These are phyloP conservation scores for Plasmodium reichenowi DNA, from an alignment of 169 alveolate genomes.

Conservation along the genomic window DNA sequence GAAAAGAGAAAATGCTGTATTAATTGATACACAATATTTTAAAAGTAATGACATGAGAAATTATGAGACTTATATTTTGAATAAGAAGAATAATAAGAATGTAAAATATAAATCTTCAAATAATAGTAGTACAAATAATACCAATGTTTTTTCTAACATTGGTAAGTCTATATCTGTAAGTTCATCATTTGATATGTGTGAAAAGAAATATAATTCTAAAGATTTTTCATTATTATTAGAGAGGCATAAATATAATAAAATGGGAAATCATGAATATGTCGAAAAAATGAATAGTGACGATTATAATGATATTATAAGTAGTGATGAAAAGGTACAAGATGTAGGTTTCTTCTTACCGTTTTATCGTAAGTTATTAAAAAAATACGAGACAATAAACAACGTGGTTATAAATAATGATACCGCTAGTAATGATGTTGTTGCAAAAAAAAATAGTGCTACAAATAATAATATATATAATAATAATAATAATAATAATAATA, in stretches of 20 bases:
- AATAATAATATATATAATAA: not conserved
- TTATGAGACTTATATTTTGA: not conserved
- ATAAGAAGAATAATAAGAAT: not conserved
- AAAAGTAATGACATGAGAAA: no score
- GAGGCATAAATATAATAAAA: not conserved
- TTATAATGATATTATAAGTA: not conserved
- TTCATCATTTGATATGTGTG: not conserved
- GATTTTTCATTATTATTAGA: not conserved
- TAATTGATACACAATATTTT: no score
- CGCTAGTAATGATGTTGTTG: not conserved
- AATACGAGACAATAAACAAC: not conserved
- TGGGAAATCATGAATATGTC: not conserved
- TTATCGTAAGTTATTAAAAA: conserved; percentile 1
- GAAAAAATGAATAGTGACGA: not conserved
- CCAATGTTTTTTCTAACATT: not conserved
- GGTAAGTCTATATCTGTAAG: not conserved
- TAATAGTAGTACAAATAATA: not conserved
- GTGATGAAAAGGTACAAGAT: not conserved
- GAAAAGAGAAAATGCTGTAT: not conserved
- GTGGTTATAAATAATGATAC: not conserved
- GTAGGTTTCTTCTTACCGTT: not conserved
- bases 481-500: not conserved
- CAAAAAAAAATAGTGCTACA: not conserved
- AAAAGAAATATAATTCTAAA: not conserved
- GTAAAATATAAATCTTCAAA: not conserved